phyloP scores from a whole-genome alignment of 805 yeast species.

The Candida ulmi region DNA sequence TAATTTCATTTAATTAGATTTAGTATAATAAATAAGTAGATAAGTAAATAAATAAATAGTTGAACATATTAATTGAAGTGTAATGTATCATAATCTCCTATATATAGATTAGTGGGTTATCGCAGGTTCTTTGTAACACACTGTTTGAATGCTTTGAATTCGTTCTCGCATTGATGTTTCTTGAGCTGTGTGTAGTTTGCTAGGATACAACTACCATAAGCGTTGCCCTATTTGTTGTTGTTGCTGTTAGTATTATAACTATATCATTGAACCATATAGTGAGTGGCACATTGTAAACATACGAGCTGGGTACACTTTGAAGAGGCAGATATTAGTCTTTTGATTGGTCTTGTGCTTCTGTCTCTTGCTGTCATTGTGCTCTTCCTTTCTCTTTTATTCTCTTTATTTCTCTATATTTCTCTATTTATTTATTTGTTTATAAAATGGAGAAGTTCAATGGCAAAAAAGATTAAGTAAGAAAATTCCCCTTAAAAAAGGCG shows the following conservation, averaged over 20 bases:
- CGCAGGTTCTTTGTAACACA: conserved; percentile 36
- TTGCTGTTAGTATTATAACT: conserved; percentile 1
- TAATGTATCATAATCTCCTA: no score
- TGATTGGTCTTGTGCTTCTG: conserved; percentile 33
- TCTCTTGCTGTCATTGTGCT: neutral
- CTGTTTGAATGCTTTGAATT: conserved; percentile 41
- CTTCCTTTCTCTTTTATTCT: neutral
- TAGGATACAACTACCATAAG: conserved; percentile 53
- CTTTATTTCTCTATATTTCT: no score
- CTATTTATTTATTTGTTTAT: no score
- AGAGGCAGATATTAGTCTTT: conserved; percentile 33
- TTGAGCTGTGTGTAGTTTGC: conserved; percentile 42
- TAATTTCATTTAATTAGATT: neutral
- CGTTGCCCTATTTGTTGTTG: conserved; percentile 31
- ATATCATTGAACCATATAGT: no score
- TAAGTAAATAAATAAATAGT: neutral
- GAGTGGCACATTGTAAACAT: no score
- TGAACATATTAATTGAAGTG: conserved; percentile 14
- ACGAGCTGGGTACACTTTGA: conserved; percentile 27
- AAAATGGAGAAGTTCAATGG: no score
- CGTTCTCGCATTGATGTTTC: conserved; percentile 46
- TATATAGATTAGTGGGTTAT: no score
- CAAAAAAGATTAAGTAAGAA: no score
- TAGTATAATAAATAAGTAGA: neutral
- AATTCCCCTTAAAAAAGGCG: no score